Base-by-base conservation (phyloP, 306 rosid species). In the Cercis canadensis region DNA sequence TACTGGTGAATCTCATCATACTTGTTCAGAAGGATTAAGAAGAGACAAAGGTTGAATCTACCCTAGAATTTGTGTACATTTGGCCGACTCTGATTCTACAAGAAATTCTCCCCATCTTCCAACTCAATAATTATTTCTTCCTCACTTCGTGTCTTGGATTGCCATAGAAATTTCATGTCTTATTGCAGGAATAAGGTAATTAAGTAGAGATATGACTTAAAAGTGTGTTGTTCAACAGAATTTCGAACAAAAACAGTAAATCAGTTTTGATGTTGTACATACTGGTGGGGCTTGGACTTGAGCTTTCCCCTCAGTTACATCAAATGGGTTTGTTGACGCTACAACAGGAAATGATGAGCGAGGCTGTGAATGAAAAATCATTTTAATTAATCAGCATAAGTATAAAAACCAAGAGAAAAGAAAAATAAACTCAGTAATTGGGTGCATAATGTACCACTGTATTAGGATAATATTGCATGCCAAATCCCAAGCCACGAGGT, bases 321-420 rank as follows among this genome's bases (percentile, higher is more conserved):
- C 95, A 75, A 94, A 94, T 11, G 98, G 97, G 68, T 90, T 94
- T 39, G 33, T 29, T 43, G 84, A 66, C 61, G 86, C 74, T 75
- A 79, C 11, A 39, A 31, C 33, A 0, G 86, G 77, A 84, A 82
- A 68, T 51, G 81, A 79, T 50, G 85, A 29, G 65, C 24, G 56
- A 34, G 84, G 77, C 98, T 94, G 87, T 43, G 69, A 70, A 72
- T 49, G 63, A 69, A 82, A 70, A 60, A 62, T 51, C 40, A 72
- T 57, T 50, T 66, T 8, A 73, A 54, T 32, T 53, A 45, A 16
- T 65, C 73, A 80, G 9, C 9, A 66, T 54, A 7, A 8, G 51
- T 68, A 68, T 72, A 55, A 63, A 67, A 41, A 31, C 61, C 44
- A 57, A 59, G 9, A n/a, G 5, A 55, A 21, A 19, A 65, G 49